Conservation (phyloP, 805 yeast species). For the Teunomyces atbi region DNA sequence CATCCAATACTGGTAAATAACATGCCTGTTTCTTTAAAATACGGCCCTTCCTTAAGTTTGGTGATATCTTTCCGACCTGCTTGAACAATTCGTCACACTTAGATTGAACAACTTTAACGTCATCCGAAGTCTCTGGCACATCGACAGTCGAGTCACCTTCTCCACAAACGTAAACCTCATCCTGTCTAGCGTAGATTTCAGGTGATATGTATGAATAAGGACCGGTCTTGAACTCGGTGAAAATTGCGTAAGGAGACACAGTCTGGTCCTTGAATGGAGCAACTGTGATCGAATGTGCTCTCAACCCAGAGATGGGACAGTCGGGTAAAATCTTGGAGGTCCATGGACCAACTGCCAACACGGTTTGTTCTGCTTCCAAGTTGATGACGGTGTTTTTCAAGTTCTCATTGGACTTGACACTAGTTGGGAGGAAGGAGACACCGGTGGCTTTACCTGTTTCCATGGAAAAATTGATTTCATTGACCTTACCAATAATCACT, state of each 20-base stretch:
- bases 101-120: slow-evolving; percentile 81
- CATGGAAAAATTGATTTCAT: slow-evolving; percentile 59
- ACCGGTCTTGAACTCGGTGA: slow-evolving; percentile 84
- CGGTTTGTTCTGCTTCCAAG: slow-evolving; percentile 70
- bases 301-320: slow-evolving; percentile 89
- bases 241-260: slow-evolving; percentile 91
- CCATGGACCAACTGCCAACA: slow-evolving; percentile 95
- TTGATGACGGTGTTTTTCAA: slow-evolving; percentile 36
- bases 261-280: slow-evolving; percentile 67
- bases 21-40: slow-evolving; percentile 88
- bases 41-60: slow-evolving; percentile 68
- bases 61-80: slow-evolving; percentile 74
- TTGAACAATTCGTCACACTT: slow-evolving; percentile 85
- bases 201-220: slow-evolving; percentile 75
- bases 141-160: slow-evolving; percentile 92
- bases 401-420: slow-evolving; percentile 21
- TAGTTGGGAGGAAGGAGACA: slow-evolving; percentile 56
- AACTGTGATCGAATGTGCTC: slow-evolving; percentile 94
- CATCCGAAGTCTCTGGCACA: slow-evolving; percentile 91
- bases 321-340: slow-evolving; percentile 85
- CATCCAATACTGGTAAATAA: slow-evolving; percentile 90
- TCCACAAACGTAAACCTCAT: slow-evolving; percentile 96
- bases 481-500: slow-evolving; percentile 80
- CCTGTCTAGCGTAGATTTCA: slow-evolving; percentile 90
- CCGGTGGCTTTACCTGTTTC: slow-evolving; percentile 71